A percentile compares a stretch with the other conserved stretches of the same genome.
These are phyloP conservation scores for Fusarium dimerum DNA, from an alignment of 2,329 filamentous ascomycete species.

Conservation along the genomic window DNA sequence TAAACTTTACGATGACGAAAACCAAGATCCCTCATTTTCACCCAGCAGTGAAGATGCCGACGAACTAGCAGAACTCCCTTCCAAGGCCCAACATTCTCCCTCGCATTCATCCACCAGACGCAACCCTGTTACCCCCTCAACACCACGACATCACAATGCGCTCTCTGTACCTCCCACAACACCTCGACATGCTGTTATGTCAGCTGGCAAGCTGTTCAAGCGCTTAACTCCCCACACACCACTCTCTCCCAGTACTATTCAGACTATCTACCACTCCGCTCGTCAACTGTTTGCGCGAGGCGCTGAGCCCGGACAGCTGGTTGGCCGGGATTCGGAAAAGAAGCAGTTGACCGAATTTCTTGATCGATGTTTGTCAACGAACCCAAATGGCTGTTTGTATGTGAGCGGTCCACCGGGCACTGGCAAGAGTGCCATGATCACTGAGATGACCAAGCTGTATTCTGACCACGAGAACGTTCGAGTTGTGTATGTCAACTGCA, in stretches of 20 bases:
- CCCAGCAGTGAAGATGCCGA: conserved; percentile 45
- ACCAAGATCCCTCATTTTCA: conserved; percentile 50
- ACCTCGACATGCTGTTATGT: conserved; percentile 80
- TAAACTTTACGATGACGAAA: conserved; percentile 64
- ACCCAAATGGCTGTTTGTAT: conserved; percentile 80
- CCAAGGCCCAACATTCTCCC: conserved; percentile 29
- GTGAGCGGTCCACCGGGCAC: conserved; percentile 95
- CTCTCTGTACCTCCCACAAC: conserved; percentile 72
- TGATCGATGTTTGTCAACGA: conserved; percentile 58
- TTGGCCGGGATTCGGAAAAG: conserved; percentile 73
- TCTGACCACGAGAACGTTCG: conserved; percentile 56
- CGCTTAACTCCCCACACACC: conserved; percentile 78
- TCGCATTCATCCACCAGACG: conserved; percentile 38
- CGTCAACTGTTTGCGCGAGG: conserved; percentile 85
- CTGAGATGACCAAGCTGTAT: conserved; percentile 69
- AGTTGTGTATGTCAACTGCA: conserved; percentile 89
- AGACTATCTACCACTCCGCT: conserved; percentile 83
- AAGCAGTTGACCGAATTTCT: conserved; percentile 71
- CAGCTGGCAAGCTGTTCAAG: conserved; percentile 72
- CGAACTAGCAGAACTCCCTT: conserved; percentile 37
- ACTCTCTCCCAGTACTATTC: conserved; percentile 64
- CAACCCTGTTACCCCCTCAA: conserved; percentile 67
- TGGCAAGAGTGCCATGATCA: conserved; percentile 92
- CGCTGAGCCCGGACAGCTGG: conserved; percentile 70
- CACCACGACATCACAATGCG: conserved; percentile 78